These are phyloP conservation scores for Tricladium varicosporioides DNA, from an alignment of 2,329 filamentous ascomycete genomes.

Conservation along the genomic window DNA sequence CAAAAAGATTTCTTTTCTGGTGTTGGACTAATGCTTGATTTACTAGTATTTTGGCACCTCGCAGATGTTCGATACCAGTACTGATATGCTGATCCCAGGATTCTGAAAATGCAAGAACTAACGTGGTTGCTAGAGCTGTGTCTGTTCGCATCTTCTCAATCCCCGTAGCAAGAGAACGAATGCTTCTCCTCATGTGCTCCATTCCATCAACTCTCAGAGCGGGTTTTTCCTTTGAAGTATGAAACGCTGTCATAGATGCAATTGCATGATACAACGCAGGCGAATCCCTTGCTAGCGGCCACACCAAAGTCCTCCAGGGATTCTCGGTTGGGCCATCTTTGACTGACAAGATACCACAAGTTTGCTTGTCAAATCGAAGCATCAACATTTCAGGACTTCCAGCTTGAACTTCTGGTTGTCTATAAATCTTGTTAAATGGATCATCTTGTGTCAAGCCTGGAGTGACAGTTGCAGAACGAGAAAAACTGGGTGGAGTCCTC, in stretches of 20 bases:
- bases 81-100: slow-evolving; percentile 69
- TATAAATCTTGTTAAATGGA: slow-evolving; percentile 36
- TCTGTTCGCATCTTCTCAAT: slow-evolving; percentile 64
- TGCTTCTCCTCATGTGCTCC: slow-evolving; percentile 66
- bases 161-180: slow-evolving; percentile 55
- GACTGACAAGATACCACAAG: slow-evolving; percentile 68
- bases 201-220: slow-evolving; percentile 60
- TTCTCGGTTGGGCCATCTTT: slow-evolving; percentile 69
- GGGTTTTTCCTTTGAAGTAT: slow-evolving; percentile 57
- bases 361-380: slow-evolving; percentile 61
- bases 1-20: slow-evolving; percentile 43
- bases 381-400: slow-evolving; percentile 60
- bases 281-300: slow-evolving; percentile 63
- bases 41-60: slow-evolving; percentile 63
- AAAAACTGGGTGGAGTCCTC: neutral
- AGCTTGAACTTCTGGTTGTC: slow-evolving; percentile 46
- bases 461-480: neutral
- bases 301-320: slow-evolving; percentile 69
- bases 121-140: slow-evolving; percentile 66
- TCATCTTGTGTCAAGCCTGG: slow-evolving; percentile 15
- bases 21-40: slow-evolving; percentile 52
- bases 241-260: slow-evolving; percentile 67
- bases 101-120: slow-evolving; percentile 67
- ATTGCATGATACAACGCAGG: slow-evolving; percentile 68
- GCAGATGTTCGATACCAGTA: slow-evolving; percentile 67